Conservation (phyloP, 2,329 filamentous ascomycete genomes). For the Myriangium duriaei region DNA sequence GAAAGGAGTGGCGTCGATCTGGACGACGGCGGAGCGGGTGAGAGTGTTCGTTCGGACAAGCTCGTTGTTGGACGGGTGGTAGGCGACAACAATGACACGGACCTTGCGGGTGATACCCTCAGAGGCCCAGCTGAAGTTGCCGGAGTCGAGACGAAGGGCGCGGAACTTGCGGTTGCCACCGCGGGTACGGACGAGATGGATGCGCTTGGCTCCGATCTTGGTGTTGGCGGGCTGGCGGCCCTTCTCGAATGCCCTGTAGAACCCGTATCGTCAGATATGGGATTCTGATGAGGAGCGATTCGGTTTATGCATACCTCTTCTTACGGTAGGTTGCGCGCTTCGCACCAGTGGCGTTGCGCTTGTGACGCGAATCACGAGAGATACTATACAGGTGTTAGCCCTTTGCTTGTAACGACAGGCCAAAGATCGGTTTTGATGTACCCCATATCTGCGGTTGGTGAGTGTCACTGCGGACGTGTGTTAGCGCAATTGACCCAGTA, state of each 20-base stretch:
- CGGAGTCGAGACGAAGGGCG: slow-evolving; percentile 92
- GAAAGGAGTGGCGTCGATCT: slow-evolving; percentile 98
- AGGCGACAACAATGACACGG: slow-evolving; percentile 95
- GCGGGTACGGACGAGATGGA: slow-evolving; percentile 93
- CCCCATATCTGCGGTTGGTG: slow-evolving; percentile 41
- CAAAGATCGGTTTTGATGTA: slow-evolving; percentile 25
- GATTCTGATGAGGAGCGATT: slow-evolving; percentile 50
- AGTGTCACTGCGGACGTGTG: slow-evolving; percentile 24
- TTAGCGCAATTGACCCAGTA: neutral
- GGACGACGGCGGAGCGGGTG: slow-evolving; percentile 96
- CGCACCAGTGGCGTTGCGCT: slow-evolving; percentile 97
- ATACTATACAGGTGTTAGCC: slow-evolving; percentile 53
- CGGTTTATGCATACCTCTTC: slow-evolving; percentile 48
- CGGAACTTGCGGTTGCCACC: slow-evolving; percentile 99
- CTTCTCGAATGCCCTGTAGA: slow-evolving; percentile 99
- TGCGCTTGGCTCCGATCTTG: slow-evolving; percentile 93
- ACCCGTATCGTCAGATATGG: slow-evolving; percentile 42
- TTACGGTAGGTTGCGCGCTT: slow-evolving; percentile 54
- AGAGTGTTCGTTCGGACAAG: slow-evolving; percentile 99
- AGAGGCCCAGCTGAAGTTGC: slow-evolving; percentile 99
- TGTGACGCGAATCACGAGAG: slow-evolving; percentile 99
- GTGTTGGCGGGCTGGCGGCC: slow-evolving; percentile 99
- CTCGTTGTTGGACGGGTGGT: slow-evolving; percentile 99
- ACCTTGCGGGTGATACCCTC: slow-evolving; percentile 98
- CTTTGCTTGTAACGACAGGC: slow-evolving; percentile 8